Evolutionary conservation across 2,329 filamentous ascomycete species (phyloP), one percentile per base, ranked within the genome.

Genomic region (Sphaerulina vaccinii): DNA sequence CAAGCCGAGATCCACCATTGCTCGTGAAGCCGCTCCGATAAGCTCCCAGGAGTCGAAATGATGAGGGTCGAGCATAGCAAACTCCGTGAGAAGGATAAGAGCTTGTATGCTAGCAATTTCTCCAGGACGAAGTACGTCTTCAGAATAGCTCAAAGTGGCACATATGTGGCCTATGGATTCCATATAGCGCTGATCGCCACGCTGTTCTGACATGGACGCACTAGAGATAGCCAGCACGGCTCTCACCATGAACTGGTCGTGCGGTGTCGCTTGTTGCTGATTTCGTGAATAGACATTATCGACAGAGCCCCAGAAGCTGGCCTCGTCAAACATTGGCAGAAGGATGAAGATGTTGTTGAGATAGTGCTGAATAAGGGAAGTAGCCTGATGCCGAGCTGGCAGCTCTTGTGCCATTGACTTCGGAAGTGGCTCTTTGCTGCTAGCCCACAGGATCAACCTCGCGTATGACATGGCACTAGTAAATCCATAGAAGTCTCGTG

Each of bases 41-140:
- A 96, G 73, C 58, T 93, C 91, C 91, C 93, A 97, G 62, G 87
- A 90, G 65, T 96, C 90, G 65, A 96, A 96, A 66, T 95, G 90
- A 36, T 85, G 82, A 2, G 92, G 91, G 62, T 97, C 91, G 43
- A 96, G 77, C 75, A 93, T 87, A 2, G 92, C 86, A 68, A 96
- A 97, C 62, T 95, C 84, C 0, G 90, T 90, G 46, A 97, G 80
- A 2, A 97, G 77, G 2, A 96, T 72, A 18, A 97, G 77, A 0
- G 90, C 90, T 68, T 96, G 91, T 13, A 97, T 90, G 62, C 93
- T 92, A 1, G 82, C 81, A 19, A 90, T 82, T 49, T 90, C 89
- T 16, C 92, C 92, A 0, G 92, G 92, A 61, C 86, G 85, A 19
- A 99, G 78, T 7, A 95, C 91, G 41, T 84, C 80, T 64, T 96